Percentiles rank a stretch among this genome's conserved stretches.
These are phyloP conservation scores for Hypoxylon sp. DNA, from an alignment of 2,329 filamentous ascomycete species.

Conservation along the genomic window DNA sequence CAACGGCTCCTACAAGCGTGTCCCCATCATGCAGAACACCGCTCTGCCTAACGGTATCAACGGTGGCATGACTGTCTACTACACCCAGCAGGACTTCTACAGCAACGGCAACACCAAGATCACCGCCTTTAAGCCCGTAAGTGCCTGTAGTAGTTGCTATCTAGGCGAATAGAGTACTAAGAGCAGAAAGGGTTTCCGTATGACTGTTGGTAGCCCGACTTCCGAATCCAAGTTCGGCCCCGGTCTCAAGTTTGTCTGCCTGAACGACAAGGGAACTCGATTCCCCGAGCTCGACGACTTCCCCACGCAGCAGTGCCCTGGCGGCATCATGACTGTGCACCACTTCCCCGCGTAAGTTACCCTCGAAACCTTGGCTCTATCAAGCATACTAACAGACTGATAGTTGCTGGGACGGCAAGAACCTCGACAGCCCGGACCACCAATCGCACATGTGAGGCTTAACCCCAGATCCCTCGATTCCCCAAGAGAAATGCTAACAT, in stretches of 20 bases:
- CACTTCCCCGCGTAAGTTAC: slow-evolving; percentile 54
- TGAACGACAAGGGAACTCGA: slow-evolving; percentile 55
- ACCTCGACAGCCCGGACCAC: slow-evolving; percentile 54
- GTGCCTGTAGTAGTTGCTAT: slow-evolving; percentile 15
- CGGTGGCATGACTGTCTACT: slow-evolving; percentile 51
- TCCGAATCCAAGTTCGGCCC: slow-evolving; percentile 51
- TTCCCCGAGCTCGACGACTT: slow-evolving; percentile 57
- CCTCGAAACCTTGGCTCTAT: too few relatives aligned
- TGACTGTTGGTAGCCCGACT: slow-evolving; percentile 55
- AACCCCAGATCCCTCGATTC: too few relatives aligned
- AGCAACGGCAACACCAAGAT: slow-evolving; percentile 54
- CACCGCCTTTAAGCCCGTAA: slow-evolving; percentile 57
- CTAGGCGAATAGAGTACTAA: slow-evolving; percentile 9
- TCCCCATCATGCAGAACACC: slow-evolving; percentile 49
- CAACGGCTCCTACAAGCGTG: slow-evolving; percentile 49
- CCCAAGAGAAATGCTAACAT: too few relatives aligned
- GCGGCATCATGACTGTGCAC: slow-evolving; percentile 58
- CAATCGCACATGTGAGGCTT: slow-evolving; percentile 41
- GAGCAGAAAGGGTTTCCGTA: slow-evolving; percentile 55
- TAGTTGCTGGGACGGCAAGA: slow-evolving; percentile 60
- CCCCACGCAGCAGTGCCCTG: slow-evolving; percentile 54
- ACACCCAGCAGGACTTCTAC: slow-evolving; percentile 49
- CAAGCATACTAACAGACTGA: slow-evolving; percentile 13
- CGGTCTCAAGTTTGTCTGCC: slow-evolving; percentile 56
- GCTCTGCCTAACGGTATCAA: slow-evolving; percentile 47